phyloP scores from a whole-genome alignment of 2,329 filamentous ascomycete genomes.

The Didymella lethalis region DNA sequence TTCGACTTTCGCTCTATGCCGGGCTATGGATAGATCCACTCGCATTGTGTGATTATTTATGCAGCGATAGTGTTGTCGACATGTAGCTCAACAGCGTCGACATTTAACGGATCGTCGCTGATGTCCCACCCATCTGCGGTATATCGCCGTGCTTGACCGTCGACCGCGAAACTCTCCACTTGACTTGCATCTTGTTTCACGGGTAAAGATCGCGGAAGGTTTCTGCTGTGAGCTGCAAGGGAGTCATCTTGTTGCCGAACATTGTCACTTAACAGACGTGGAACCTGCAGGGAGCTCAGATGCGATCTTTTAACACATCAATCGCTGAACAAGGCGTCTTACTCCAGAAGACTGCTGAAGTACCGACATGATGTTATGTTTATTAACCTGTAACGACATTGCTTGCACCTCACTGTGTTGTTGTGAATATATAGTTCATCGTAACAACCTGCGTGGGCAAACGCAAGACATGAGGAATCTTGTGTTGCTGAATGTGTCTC shows the following conservation, averaged over 20 bases:
- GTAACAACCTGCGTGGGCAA: neutral
- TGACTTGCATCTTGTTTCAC: no score
- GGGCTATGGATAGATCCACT: neutral
- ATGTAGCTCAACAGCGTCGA: neutral
- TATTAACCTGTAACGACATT: neutral
- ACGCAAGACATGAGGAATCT: neutral
- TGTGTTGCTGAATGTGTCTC: neutral
- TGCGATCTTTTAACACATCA: neutral
- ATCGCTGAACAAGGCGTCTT: neutral
- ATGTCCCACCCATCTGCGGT: neutral
- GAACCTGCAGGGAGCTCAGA: neutral
- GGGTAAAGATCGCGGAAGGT: neutral
- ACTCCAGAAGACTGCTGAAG: neutral
- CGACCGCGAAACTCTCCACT: neutral
- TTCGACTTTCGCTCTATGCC: neutral
- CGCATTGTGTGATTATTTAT: no score
- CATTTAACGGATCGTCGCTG: slow-evolving; percentile 3
- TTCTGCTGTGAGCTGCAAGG: neutral
- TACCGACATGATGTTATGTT: neutral
- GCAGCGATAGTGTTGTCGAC: neutral
- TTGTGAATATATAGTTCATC: neutral
- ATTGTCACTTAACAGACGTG: neutral
- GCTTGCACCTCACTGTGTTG: neutral
- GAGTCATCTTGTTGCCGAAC: neutral
- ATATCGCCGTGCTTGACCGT: neutral